phyloP scores from a whole-genome alignment of 306 rosid genomes.

The Adenanthera pavonina region DNA sequence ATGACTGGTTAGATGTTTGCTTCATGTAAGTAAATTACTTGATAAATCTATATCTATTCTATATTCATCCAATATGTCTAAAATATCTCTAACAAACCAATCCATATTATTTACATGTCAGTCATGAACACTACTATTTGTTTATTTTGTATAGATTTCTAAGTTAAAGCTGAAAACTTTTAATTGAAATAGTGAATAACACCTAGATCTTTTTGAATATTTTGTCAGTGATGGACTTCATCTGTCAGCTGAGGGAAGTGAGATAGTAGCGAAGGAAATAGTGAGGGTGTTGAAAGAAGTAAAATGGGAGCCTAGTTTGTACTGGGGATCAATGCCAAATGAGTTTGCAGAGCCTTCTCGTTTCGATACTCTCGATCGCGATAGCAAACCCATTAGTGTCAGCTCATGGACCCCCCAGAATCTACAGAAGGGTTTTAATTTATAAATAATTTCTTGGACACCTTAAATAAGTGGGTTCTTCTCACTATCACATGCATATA shows the following conservation, averaged over 20 bases:
- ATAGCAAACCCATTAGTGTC: slow-evolving; percentile 42
- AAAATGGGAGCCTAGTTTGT: slow-evolving; percentile 68
- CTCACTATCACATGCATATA: not conserved
- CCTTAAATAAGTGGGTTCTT: not conserved
- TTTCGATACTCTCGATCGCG: slow-evolving; percentile 30
- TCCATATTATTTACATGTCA: too few species aligned
- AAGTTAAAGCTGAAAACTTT: too few species aligned
- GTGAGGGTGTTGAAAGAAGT: slow-evolving; percentile 58
- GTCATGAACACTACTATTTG: too few species aligned
- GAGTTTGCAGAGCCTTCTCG: slow-evolving; percentile 64
- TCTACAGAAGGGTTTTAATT: slow-evolving; percentile 6
- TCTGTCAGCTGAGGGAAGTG: slow-evolving; percentile 65
- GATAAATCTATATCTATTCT: too few species aligned
- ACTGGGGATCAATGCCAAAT: slow-evolving; percentile 54
- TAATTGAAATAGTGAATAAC: too few species aligned
- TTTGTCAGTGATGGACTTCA: slow-evolving; percentile 79
- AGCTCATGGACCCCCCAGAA: not conserved
- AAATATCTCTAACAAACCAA: too few species aligned
- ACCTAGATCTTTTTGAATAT: not conserved
- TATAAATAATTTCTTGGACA: not conserved
- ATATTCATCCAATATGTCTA: too few species aligned
- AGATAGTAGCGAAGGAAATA: slow-evolving; percentile 69
- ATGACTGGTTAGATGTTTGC: slow-evolving; percentile 60
- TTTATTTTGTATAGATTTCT: too few species aligned
- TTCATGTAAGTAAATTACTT: slow-evolving; percentile 57